These are phyloP conservation scores for Puccinia coronata DNA, from an alignment of 1,284 basidiomycete genomes.

Conservation along the genomic window DNA sequence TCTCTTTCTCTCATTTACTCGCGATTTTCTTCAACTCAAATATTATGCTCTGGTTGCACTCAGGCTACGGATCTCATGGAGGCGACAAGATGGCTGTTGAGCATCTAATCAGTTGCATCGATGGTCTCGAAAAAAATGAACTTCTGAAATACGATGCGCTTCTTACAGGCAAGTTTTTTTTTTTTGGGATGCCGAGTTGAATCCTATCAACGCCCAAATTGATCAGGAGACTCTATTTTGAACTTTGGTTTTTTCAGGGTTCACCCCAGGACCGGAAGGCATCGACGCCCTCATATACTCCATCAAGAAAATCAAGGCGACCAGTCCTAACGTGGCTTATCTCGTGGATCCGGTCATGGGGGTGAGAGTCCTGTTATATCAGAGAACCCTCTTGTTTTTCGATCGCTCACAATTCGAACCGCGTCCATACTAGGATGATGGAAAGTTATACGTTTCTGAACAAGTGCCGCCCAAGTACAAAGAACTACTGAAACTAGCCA, in stretches of 20 bases:
- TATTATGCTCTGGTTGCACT: not conserved
- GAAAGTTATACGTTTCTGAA: slow-evolving; percentile 79
- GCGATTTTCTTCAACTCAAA: not conserved
- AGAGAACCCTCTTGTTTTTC: slow-evolving; percentile 65
- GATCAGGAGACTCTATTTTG: not conserved
- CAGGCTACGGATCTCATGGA: slow-evolving; percentile 43
- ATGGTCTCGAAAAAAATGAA: slow-evolving; percentile 28
- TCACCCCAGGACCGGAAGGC: slow-evolving; percentile 43
- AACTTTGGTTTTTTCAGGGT: slow-evolving; percentile 11
- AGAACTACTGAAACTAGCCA: slow-evolving; percentile 73
- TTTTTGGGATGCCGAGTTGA: not conserved
- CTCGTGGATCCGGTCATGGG: slow-evolving; percentile 49
- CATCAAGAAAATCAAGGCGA: slow-evolving; percentile 15
- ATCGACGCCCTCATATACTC: slow-evolving; percentile 26
- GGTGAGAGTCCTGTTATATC: slow-evolving; percentile 20
- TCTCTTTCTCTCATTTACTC: not conserved
- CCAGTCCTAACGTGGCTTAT: slow-evolving; percentile 32
- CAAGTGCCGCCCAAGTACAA: slow-evolving; percentile 88
- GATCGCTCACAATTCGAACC: slow-evolving; percentile 8
- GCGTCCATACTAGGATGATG: slow-evolving; percentile 68
- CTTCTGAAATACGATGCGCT: slow-evolving; percentile 32
- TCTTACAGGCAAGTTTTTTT: slow-evolving; percentile 21
- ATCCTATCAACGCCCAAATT: not conserved
- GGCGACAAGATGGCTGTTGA: slow-evolving; percentile 31
- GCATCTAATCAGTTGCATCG: slow-evolving; percentile 43